These are phyloP conservation scores for Hyphopichia pseudoburtonii DNA, from an alignment of 1,139 yeast genomes.

Conservation along the genomic window DNA sequence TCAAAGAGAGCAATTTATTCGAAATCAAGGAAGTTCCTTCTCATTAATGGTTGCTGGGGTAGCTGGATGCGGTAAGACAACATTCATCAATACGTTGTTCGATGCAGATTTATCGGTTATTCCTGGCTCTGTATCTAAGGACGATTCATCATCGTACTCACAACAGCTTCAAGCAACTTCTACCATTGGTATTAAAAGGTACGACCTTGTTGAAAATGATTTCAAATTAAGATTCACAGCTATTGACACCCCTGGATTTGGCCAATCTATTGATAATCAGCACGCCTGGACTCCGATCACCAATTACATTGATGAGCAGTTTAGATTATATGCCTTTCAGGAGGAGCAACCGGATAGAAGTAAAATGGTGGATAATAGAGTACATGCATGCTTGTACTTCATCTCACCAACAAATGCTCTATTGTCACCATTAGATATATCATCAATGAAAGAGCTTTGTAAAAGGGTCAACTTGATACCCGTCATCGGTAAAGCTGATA, in stretches of 20 bases:
- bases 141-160: background rate
- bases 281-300: constrained; percentile 59
- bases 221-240: constrained; percentile 50
- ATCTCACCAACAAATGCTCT: constrained; percentile 57
- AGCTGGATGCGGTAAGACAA: constrained; percentile 79
- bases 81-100: constrained; percentile 64
- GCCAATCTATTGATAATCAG: constrained; percentile 38
- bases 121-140: background rate
- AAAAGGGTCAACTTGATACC: constrained; percentile 73
- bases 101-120: constrained; percentile 15
- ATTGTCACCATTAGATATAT: constrained; percentile 59
- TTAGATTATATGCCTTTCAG: constrained; percentile 56
- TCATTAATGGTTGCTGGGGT: constrained; percentile 77
- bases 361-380: constrained; percentile 52
- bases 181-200: constrained; percentile 34
- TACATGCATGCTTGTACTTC: constrained; percentile 78
- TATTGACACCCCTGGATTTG: constrained; percentile 41
- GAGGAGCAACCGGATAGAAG: constrained; percentile 71
- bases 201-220: constrained; percentile 50
- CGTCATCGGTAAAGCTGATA: constrained; percentile 73
- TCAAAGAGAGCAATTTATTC: constrained; percentile 20
- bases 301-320: constrained; percentile 62
- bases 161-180: constrained; percentile 20
- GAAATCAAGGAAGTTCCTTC: constrained; percentile 35
- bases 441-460: constrained; percentile 66